Evolutionary conservation across 495 filamentous ascomycete genomes (phyloP), one percentile per base, ranked within the genome.

Genomic region (Trichoderma orchidacearum): DNA sequence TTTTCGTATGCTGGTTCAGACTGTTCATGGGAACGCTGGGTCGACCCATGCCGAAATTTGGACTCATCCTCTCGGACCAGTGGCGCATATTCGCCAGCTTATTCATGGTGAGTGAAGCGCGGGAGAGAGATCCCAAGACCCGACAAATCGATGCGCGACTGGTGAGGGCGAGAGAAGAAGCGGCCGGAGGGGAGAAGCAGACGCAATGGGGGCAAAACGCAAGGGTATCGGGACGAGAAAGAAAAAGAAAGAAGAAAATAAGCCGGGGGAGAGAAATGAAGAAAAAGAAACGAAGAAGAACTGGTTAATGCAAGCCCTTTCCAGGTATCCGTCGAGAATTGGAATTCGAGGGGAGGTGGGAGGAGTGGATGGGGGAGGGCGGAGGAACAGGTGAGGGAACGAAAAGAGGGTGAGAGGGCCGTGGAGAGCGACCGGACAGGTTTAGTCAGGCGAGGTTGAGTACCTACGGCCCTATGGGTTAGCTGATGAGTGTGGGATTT

Each of bases 81-180:
- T 94, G 89, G 76, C 90, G 86, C 79, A 94, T 89, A 73, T 88
- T 91, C 71, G 85, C 83, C 66, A 96, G 84, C 75, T 92, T 94
- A 78, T 95, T 91, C 90, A 96, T 95, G 66, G 57, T 81, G 66
- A 60, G 62, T 60, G 50, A 58, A 52, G 60, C 59, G 55, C 54
- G 58, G 58, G 64, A 59, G 3, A 35, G 5, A 11, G 18, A 56
- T 61, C 59, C 63, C 53, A 63, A 61, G 62, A 59, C 25, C 52
- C 51, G 59, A 52, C 53, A 38, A 48, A 55, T 56, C 56, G 53
- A 48, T 51, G 54, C 54, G 57, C 57, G 64, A 62, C 54, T 56
- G 60, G 57, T 32, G 58, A 57, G 56, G 60, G 61, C 54, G 61
- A 57, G 60, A 54, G 54, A 60, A 53, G 58, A 66, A 58, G 48